A percentile compares a stretch with the other conserved stretches of the same genome.
These are phyloP conservation scores for Clathrus columnatus DNA, from an alignment of 768 basidiomycete genomes.

Conservation along the genomic window DNA sequence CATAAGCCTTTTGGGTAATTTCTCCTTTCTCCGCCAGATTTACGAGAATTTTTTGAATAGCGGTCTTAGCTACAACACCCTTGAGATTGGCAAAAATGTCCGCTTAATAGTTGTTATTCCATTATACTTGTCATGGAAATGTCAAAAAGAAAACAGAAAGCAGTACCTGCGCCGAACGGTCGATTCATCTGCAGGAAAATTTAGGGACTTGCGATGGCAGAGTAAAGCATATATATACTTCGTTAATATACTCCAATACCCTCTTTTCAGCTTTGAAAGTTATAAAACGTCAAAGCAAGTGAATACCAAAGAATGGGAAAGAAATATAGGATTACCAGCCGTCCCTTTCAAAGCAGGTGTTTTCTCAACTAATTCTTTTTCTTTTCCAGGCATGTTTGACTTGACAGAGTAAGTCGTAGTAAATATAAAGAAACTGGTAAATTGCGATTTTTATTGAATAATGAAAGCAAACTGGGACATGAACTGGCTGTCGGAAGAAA, in stretches of 20 bases:
- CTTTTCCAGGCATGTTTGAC: slow-evolving; percentile 16
- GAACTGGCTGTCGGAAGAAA: not conserved
- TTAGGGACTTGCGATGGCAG: slow-evolving; percentile 9
- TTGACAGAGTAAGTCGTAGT: too few species aligned
- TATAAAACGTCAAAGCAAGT: not conserved
- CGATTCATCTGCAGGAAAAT: slow-evolving; percentile 64
- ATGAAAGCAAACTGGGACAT: too few species aligned
- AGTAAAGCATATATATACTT: slow-evolving; percentile 30
- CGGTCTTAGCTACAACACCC: slow-evolving; percentile 76
- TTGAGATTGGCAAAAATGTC: slow-evolving; percentile 89
- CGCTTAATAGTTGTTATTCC: slow-evolving; percentile 34
- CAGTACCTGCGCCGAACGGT: slow-evolving; percentile 67
- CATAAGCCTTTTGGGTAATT: slow-evolving; percentile 76
- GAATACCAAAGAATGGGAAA: not conserved
- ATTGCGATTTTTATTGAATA: too few species aligned
- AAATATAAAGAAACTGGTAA: not conserved
- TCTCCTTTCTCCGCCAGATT: slow-evolving; percentile 79
- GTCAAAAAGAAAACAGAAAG: not conserved
- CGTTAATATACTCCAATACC: slow-evolving; percentile 72
- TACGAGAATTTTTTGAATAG: slow-evolving; percentile 75
- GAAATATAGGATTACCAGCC: slow-evolving; percentile 48
- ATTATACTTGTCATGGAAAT: not conserved
- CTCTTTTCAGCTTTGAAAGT: slow-evolving; percentile 53
- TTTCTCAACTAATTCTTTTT: slow-evolving; percentile 18
- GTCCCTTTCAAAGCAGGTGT: slow-evolving; percentile 56